These are phyloP conservation scores for Tubosaeta sp. DNA, from an alignment of 768 basidiomycete species.

Conservation along the genomic window DNA sequence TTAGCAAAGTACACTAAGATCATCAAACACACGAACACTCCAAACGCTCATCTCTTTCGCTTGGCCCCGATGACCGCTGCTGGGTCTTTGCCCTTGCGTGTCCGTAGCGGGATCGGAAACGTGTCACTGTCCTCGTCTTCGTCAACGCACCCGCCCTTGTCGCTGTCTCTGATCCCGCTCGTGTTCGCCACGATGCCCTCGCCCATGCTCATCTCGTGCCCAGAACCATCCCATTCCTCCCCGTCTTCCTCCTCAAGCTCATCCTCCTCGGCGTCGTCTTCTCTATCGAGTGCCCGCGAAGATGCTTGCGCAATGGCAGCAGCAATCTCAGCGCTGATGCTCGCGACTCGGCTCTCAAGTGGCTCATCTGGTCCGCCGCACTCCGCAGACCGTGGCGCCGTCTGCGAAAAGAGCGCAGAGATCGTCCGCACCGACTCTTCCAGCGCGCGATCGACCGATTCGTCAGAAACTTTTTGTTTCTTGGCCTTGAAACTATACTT, in stretches of 20 bases:
- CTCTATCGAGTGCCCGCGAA: constrained; percentile 53
- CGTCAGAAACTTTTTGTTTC: constrained; percentile 48
- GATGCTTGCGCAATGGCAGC: constrained; percentile 76
- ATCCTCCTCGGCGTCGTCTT: constrained; percentile 42
- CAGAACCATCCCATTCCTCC: constrained; percentile 40
- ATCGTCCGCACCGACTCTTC: constrained; percentile 74
- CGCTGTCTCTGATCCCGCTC: constrained; percentile 53
- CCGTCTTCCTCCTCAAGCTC: constrained; percentile 39
- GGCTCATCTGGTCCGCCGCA: constrained; percentile 33
- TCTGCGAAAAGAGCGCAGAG: constrained; percentile 59
- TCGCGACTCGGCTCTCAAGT: constrained; percentile 65
- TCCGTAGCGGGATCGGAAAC: constrained; percentile 69
- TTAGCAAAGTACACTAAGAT: constrained; percentile 15
- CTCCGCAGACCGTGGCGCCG: constrained; percentile 36
- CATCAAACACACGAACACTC: constrained; percentile 1
- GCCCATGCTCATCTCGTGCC: constrained; percentile 44
- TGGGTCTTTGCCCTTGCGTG: constrained; percentile 57
- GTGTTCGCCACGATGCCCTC: constrained; percentile 56
- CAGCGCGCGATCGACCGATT: constrained; percentile 55
- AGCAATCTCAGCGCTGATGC: constrained; percentile 75
- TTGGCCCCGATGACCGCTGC: constrained; percentile 48
- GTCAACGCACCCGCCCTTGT: constrained; percentile 43
- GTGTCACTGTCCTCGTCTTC: constrained; percentile 69
- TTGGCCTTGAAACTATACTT: constrained; percentile 80
- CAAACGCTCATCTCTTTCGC: constrained; percentile 52